These are phyloP conservation scores for Pseudopithomyces maydicus DNA, from an alignment of 2,329 filamentous ascomycete species.

Conservation along the genomic window DNA sequence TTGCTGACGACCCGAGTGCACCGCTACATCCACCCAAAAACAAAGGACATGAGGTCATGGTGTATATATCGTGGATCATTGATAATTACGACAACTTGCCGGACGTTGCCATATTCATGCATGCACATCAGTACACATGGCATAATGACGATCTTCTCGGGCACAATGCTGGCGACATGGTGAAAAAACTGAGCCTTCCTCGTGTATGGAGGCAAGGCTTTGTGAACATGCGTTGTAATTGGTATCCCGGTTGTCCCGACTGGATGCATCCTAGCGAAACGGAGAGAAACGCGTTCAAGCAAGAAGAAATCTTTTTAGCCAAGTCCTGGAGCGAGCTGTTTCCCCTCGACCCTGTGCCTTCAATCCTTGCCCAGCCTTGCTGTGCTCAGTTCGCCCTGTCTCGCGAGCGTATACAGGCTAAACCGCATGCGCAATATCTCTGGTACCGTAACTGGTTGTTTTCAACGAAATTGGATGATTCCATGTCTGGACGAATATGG, in stretches of 20 bases:
- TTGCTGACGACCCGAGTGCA: conserved; percentile 56
- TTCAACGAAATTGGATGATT: conserved; percentile 60
- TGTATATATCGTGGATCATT: conserved; percentile 66
- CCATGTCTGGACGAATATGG: conserved; percentile 63
- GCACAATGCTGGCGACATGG: conserved; percentile 51
- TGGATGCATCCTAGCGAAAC: conserved; percentile 58
- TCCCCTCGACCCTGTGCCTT: conserved; percentile 52
- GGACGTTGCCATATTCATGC: conserved; percentile 65
- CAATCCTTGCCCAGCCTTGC: conserved; percentile 64
- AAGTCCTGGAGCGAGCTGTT: conserved; percentile 55
- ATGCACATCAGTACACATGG: conserved; percentile 63
- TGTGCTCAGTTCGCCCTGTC: conserved; percentile 69
- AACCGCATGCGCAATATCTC: conserved; percentile 59
- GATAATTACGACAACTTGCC: conserved; percentile 65
- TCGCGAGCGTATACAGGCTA: conserved; percentile 59
- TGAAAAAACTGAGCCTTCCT: conserved; percentile 51
- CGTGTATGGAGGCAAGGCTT: conserved; percentile 57
- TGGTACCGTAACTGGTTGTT: conserved; percentile 66
- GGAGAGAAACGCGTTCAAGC: conserved; percentile 44
- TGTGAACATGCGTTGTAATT: conserved; percentile 61
- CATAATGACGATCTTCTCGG: conserved; percentile 61
- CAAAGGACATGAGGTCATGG: conserved; percentile 67
- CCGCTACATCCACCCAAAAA: conserved; percentile 58
- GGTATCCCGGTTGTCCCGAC: conserved; percentile 60
- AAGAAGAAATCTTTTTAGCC: conserved; percentile 52